Conservation (phyloP, 192 early-diverging fungal species). For the Pecoramyces ruminantium region DNA sequence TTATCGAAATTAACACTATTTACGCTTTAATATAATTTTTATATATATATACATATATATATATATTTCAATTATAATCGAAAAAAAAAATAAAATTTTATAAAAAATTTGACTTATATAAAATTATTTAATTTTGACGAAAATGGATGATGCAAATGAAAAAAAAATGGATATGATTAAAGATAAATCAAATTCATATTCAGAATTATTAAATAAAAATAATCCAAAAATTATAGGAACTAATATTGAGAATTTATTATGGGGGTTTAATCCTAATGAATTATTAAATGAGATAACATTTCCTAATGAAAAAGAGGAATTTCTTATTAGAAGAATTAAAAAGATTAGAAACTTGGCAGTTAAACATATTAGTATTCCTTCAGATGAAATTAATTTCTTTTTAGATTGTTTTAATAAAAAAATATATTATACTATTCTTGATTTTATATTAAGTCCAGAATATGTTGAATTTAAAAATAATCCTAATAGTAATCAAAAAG, state of each 20-base stretch:
- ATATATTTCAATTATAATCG: too few species aligned
- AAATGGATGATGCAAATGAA: too few species aligned
- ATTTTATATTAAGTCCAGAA: background rate
- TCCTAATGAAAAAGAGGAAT: background rate
- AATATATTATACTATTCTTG: background rate
- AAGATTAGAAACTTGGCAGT: background rate
- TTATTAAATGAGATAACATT: background rate
- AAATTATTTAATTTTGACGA: too few species aligned
- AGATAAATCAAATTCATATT: background rate
- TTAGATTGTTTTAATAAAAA: background rate
- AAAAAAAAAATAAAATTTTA: too few species aligned
- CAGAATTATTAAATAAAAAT: background rate
- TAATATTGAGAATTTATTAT: background rate
- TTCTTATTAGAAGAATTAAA: background rate
- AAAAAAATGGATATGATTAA: too few species aligned
- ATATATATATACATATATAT: too few species aligned
- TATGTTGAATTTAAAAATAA: background rate
- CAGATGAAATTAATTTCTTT: background rate
- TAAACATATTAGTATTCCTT: background rate
- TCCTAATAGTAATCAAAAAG: background rate
- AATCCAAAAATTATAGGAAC: background rate
- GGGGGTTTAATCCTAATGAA: background rate
- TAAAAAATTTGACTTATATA: too few species aligned
- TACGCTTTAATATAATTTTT: too few species aligned
- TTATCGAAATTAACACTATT: too few species aligned